A percentile compares a stretch with the other conserved stretches of the same genome.
These are phyloP conservation scores for Lactarius hengduanensis DNA, from an alignment of 768 basidiomycete genomes.

Conservation along the genomic window DNA sequence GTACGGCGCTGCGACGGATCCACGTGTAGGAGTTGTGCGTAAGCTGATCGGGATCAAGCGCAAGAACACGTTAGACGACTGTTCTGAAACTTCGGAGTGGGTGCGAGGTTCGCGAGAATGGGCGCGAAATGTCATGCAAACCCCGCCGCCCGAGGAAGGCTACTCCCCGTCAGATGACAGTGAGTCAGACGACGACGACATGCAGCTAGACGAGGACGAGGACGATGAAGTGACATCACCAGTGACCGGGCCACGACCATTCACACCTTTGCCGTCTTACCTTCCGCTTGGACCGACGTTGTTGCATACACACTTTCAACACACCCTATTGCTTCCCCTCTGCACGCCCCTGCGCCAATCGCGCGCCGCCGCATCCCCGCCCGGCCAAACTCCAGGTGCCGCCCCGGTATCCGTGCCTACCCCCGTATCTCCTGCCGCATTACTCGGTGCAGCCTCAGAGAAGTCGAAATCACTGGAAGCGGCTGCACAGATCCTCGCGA, in stretches of 20 bases:
- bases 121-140: slow-evolving; percentile 37
- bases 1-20: slow-evolving; percentile 66
- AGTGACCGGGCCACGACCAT: slow-evolving; percentile 49
- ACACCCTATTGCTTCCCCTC: slow-evolving; percentile 58
- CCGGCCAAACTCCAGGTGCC: slow-evolving; percentile 40
- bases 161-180: slow-evolving; percentile 36
- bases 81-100: slow-evolving; percentile 41
- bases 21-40: slow-evolving; percentile 63
- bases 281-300: slow-evolving; percentile 69
- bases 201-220: slow-evolving; percentile 37
- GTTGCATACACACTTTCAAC: slow-evolving; percentile 66
- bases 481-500: slow-evolving; percentile 58
- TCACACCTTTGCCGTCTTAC: slow-evolving; percentile 70
- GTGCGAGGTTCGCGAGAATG: slow-evolving; percentile 49
- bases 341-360: slow-evolving; percentile 61
- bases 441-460: slow-evolving; percentile 60
- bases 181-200: slow-evolving; percentile 42
- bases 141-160: slow-evolving; percentile 36
- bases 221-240: slow-evolving; percentile 25
- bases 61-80: slow-evolving; percentile 45
- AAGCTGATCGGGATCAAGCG: slow-evolving; percentile 72
- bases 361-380: slow-evolving; percentile 49
- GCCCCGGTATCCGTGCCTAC: slow-evolving; percentile 64
- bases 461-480: slow-evolving; percentile 67
- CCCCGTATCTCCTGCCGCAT: slow-evolving; percentile 79